Conservation (phyloP, 208 protist species). For the Naegleria lovaniensis region DNA sequence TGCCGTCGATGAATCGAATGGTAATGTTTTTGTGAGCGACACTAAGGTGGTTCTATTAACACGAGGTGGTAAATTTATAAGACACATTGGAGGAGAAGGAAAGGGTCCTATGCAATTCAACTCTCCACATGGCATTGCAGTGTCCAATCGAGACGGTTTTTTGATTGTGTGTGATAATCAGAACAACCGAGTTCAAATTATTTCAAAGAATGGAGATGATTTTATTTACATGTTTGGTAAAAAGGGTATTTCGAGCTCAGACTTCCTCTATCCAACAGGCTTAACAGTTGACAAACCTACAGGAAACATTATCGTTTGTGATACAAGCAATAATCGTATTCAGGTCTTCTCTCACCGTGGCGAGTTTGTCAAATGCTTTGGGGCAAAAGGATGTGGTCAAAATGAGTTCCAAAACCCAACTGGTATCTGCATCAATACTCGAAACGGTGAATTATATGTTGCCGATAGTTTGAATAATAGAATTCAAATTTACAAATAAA, state of each 20-base stretch:
- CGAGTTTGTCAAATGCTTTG: neutral
- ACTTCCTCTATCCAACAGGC: neutral
- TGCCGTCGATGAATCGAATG: neutral
- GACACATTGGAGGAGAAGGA: neutral
- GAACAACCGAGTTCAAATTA: neutral
- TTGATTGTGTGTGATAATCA: neutral
- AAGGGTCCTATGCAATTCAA: neutral
- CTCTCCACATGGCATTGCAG: neutral
- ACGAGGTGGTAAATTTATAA: neutral
- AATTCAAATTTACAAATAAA: conserved; percentile 17
- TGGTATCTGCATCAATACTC: neutral
- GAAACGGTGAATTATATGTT: neutral
- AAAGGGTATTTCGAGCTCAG: neutral
- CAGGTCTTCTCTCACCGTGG: neutral
- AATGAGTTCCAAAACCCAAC: neutral
- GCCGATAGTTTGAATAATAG: neutral
- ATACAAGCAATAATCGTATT: neutral
- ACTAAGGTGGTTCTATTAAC: neutral
- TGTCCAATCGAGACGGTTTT: neutral
- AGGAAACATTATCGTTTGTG: neutral
- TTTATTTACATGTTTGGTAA: neutral
- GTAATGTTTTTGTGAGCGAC: neutral
- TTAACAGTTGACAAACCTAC: neutral
- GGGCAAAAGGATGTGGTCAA: neutral
- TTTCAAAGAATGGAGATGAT: neutral